Evolutionary conservation across 768 basidiomycete species (phyloP), one percentile per base, ranked within the genome.

Genomic region (Boletus bicolor): DNA sequence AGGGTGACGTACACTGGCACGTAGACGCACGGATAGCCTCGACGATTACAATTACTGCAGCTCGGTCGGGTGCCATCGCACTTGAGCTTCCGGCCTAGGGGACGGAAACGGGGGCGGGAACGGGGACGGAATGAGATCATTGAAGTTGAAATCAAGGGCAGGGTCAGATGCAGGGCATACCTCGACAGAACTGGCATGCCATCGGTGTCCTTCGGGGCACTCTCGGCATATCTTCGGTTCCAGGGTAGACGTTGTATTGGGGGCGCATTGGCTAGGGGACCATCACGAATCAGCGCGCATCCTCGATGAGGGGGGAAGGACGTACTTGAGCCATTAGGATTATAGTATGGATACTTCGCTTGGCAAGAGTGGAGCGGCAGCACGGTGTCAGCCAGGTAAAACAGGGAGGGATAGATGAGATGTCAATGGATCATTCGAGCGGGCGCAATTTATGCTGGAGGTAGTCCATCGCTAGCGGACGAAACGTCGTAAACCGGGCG

Each of bases 111-210:
- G 39, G 30, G 1, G 36, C 55, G 34, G 46, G 4, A 51, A 48
- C 5, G 54, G 21, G 1, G 51, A 50, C 1, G 53, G n/a, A 46
- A 53, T 12, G 30, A 28, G n/a, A 11, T 7, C 9, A 42, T 41
- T 59, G 24, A 53, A 47, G 21, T 21, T 45, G 17, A 24, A 36
- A 26, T 45, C 45, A n/a, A 44, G 48, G 52, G 21, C 19, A 44
- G 21, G n/a, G 35, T 49, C 15, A 26, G 41, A 37, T 46, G 42
- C 10, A 28, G 35, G 21, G 24, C 58, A 55, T 53, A 84, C 87
- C 83, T 69, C 87, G 75, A 67, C 87, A 89, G 64, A 89, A 89
- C 52, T 80, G 78, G 64, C 87, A 89, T 7, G 87, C 87, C 84
- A 89, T 87, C 0, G 83, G 79, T 0, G 81, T 85, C 51, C 86